Evolutionary conservation across 306 rosid genomes (phyloP), one percentile per base, ranked within the genome.

Genomic region (Lupinus albus): DNA sequence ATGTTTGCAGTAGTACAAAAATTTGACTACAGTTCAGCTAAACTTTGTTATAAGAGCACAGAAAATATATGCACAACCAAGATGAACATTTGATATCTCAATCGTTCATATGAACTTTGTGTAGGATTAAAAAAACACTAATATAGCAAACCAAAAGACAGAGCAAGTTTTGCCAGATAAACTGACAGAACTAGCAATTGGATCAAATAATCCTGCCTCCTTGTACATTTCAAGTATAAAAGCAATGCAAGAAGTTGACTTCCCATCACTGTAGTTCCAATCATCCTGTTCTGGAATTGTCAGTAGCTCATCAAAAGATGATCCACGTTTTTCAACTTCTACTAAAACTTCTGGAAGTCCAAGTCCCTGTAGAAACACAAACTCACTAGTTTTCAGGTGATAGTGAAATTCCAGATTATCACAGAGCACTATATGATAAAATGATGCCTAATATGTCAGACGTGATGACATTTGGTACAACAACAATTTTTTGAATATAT

Each of bases 191-290:
- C 86, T 86, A 12, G 96, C 79, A 72, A 88, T 73, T 78, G 94
- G 91, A 72, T 79, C 91, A 75, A 94, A 94, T 52, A 94, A 80
- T 63, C 99, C 99, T 1, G 97, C 97, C 64, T 71, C 96, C 81
- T 94, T 90, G 66, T 94, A 94, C 96, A 90, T 94, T 71, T 83
- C 91, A 53, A 94, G 96, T 74, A 94, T 73, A 75, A 82, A 94
- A 67, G 97, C 96, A 52, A 94, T 67, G 64, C 99, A 90, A 0
- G 99, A 94, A 64, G 99, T 77, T 73, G 99, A 94, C 70, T 85
- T 83, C 67, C 99, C 99, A 68, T 94, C 99, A 76, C 53, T 78
- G 82, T 94, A 94, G 72, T 76, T 11, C 99, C 99, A 94, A 76
- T 88, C 91, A 76, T 94, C 99, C 69, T 76, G 94, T 81, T 94